These are phyloP conservation scores for Fusarium succisae DNA, from an alignment of 2,329 filamentous ascomycete species.

Conservation along the genomic window DNA sequence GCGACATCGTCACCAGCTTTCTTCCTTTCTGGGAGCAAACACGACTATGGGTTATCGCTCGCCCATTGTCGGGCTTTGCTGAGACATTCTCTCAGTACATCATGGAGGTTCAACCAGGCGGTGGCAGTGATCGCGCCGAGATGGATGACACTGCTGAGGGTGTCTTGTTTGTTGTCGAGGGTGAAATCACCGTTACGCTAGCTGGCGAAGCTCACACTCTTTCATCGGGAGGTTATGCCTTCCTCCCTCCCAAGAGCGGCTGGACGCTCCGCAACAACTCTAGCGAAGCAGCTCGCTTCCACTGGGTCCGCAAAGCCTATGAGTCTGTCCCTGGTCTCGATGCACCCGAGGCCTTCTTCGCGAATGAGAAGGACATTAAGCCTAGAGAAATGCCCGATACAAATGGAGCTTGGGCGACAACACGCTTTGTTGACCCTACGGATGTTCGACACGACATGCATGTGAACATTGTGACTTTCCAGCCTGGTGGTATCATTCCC, in stretches of 20 bases:
- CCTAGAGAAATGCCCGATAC: constrained; percentile 21
- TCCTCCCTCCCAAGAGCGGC: constrained; percentile 24
- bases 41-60: constrained; percentile 23
- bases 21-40: constrained; percentile 27
- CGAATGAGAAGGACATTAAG: constrained; percentile 18
- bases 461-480: constrained; percentile 24
- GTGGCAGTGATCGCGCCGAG: constrained; percentile 21
- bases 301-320: constrained; percentile 29
- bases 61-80: constrained; percentile 21
- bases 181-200: constrained; percentile 13
- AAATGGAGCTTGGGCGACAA: constrained; percentile 25
- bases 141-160: constrained; percentile 24
- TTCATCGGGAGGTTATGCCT: constrained; percentile 10
- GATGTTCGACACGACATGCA: constrained; percentile 28
- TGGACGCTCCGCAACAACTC: constrained; percentile 27
- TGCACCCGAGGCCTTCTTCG: constrained; percentile 14
- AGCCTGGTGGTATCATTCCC: constrained; percentile 17
- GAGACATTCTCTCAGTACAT: constrained; percentile 30
- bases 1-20: constrained; percentile 29
- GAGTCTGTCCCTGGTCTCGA: constrained; percentile 15
- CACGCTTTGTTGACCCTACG: constrained; percentile 12
- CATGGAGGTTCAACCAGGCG: constrained; percentile 22
- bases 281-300: constrained; percentile 7
- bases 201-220: constrained; percentile 11
- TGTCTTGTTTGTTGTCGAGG: constrained; percentile 22